phyloP scores from a whole-genome alignment of 371 early-diverging fungal species.

The Blastocladiella emersonii region DNA sequence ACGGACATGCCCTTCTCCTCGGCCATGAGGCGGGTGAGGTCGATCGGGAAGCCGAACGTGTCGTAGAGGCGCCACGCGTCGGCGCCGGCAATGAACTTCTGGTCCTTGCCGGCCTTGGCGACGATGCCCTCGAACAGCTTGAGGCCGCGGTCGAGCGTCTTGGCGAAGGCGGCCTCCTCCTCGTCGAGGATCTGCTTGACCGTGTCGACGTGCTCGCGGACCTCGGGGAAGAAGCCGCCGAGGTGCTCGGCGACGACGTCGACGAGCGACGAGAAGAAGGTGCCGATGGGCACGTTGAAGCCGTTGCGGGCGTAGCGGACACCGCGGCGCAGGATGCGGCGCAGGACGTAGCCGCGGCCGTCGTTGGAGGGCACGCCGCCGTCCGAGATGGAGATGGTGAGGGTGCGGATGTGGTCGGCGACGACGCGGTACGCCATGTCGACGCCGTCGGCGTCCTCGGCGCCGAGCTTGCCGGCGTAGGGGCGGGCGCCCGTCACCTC shows the following conservation, averaged over 20 bases:
- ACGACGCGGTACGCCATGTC: slow-evolving; percentile 99
- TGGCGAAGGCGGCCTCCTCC: slow-evolving; percentile 93
- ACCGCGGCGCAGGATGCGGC: slow-evolving; percentile 96
- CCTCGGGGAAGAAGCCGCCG: slow-evolving; percentile 82
- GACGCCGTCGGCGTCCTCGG: slow-evolving; percentile 79
- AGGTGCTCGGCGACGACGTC: slow-evolving; percentile 71
- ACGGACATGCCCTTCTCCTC: slow-evolving; percentile 85
- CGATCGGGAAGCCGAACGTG: slow-evolving; percentile 99
- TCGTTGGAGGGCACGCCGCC: slow-evolving; percentile 95
- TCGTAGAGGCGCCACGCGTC: slow-evolving; percentile 98
- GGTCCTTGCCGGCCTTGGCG: slow-evolving; percentile 47
- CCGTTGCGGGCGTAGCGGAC: slow-evolving; percentile 90
- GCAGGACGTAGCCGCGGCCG: slow-evolving; percentile 98
- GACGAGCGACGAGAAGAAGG: slow-evolving; percentile 80
- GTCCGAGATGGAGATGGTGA: slow-evolving; percentile 95
- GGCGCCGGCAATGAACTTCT: slow-evolving; percentile 58
- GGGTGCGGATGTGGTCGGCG: slow-evolving; percentile 97
- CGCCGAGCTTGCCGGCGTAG: slow-evolving; percentile 77
- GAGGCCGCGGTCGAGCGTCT: slow-evolving; percentile 97
- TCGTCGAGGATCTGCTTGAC: slow-evolving; percentile 88
- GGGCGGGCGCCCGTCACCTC: slow-evolving; percentile 68
- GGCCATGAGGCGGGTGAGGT: slow-evolving; percentile 96
- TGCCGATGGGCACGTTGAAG: slow-evolving; percentile 77
- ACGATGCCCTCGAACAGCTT: slow-evolving; percentile 78
- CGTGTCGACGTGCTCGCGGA: slow-evolving; percentile 50